Evolutionary conservation across 306 rosid genomes (phyloP), one percentile per base, ranked within the genome.

Genomic region (Sophora flavescens): DNA sequence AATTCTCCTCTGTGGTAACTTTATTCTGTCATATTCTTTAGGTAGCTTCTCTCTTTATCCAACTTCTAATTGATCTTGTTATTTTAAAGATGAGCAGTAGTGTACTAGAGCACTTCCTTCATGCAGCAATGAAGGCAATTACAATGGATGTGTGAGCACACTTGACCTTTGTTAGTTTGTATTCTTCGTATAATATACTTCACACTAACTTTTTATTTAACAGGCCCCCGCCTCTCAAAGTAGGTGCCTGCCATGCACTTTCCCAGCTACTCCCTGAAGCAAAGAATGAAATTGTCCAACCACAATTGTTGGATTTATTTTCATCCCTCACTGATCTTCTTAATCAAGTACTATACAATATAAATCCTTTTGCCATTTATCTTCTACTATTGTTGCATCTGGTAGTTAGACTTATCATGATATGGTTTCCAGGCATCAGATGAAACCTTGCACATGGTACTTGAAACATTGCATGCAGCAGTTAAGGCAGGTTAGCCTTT

Each of bases 191-290:
- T 28, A 33, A 47, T 81, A 26, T 11, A 32, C 73, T 33, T 66
- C 82, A 51, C 52, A 59, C 54, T 72, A 41, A 82, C 75, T 17
- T 68, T 70, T 28, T 18, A 35, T 83, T 71, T 73, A 44, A 74
- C 86, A 94, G 98, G 90, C 93, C 98, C 5, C 88, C 96, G 30
- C 95, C 95, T 26, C 91, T 94, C 63, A 94, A 89, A 89, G 95
- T 92, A 62, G 98, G 98, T 81, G 97, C 96, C 59, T 94, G 97
- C 86, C 84, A 90, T 75, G 95, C 96, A 62, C 98, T 94, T 67
- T 86, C 91, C 35, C 89, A 84, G 84, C 95, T 90, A 75, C 86
- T 94, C 63, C 98, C 97, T 80, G 92, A 87, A 84, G 89, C 87
- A 52, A 90, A 87, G 74, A 89, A 86, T 68, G 93, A 84, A 86